Evolutionary conservation across 108 stramenopile genomes (phyloP).

Genomic region (Epithemia pelagica): DNA sequence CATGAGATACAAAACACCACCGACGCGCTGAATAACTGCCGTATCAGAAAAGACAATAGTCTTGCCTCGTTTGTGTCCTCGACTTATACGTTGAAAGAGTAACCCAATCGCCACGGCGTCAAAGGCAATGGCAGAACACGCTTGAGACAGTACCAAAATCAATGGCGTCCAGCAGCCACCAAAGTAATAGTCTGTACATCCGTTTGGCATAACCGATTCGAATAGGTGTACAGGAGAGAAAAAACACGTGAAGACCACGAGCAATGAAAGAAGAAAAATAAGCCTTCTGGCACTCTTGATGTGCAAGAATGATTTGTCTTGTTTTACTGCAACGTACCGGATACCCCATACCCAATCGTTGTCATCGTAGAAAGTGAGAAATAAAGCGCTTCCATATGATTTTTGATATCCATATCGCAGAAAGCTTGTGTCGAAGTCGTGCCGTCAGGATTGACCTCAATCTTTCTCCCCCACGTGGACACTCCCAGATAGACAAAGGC

Average conservation of each 20-base stretch:
- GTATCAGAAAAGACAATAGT: conserved; percentile 89
- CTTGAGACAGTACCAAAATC: conserved; percentile 77
- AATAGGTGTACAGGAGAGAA: too few relatives aligned
- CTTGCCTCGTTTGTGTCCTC: conserved; percentile 79
- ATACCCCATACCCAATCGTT: conserved; percentile 91
- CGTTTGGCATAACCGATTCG: too few relatives aligned
- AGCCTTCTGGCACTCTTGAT: too few relatives aligned
- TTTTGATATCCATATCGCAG: conserved; percentile 80
- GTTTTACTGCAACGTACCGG: conserved; percentile 27
- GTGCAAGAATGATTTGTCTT: too few relatives aligned
- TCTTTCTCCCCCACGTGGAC: conserved; percentile 38
- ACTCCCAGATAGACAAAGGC: conserved; percentile 57
- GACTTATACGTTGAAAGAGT: conserved; percentile 81
- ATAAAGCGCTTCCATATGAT: conserved; percentile 77
- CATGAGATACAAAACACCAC: conserved; percentile 83
- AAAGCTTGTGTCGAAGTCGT: conserved; percentile 34
- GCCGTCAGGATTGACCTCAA: conserved; percentile 28
- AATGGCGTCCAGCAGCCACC: conserved; percentile 84
- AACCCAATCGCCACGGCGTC: conserved; percentile 91
- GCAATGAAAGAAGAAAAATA: too few relatives aligned
- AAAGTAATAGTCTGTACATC: conserved; percentile 86
- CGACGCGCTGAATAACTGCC: conserved; percentile 72
- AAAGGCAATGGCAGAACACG: conserved; percentile 77
- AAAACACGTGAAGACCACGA: too few relatives aligned
- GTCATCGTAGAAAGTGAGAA: conserved; percentile 91